Base-by-base conservation (phyloP, 129 eudicot species). In the Chrysanthemum lavandulifolium region DNA sequence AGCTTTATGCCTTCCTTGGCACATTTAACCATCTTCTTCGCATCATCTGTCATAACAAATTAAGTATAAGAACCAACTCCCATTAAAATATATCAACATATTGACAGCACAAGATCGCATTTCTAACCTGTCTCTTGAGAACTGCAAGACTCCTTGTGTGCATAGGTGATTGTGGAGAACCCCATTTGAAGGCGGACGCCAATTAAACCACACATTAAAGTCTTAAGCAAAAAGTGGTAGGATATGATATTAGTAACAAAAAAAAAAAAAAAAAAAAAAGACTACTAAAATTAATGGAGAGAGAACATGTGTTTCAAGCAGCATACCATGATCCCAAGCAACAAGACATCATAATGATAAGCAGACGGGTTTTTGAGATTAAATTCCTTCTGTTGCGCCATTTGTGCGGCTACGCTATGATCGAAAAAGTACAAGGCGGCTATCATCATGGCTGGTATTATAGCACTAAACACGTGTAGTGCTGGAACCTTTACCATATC, bases 311-410 rank as follows among this genome's bases (percentile, higher is more conserved):
- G 40, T 55, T 43, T 19, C 47, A 52, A 79, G 25, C 52, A 14
- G 40, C 48, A 64, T 89, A 93, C 98, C 98, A 85, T 93, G 85
- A 89, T 59, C 43, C 97, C 97, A 45, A 93, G 99, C 82, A 95
- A 64, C 6, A 95, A 80, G 52, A 90, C 65, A 71, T 95, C 99
- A 18, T 95, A 90, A 81, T 95, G 99, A 72, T 84, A 95, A 15
- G 99, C 91, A n/a, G 94, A 67, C 5, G 99, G 99, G 27, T 95
- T 95, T n/a, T 83, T 86, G 21, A 95, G 91, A 74, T 95, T 95
- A 77, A 90, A 95, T 74, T 95, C 99, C n/a, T 86, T 84, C 62
- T n/a, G 99, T 67, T 95, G 99, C 2, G 99, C 97, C 97, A 95
- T 55, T 78, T 95, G 97, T 68, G 97, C 82, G 59, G 99, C 97